Evolutionary conservation across 1,284 basidiomycete genomes (phyloP).

Genomic region (Fomitopsis schrenkii): DNA sequence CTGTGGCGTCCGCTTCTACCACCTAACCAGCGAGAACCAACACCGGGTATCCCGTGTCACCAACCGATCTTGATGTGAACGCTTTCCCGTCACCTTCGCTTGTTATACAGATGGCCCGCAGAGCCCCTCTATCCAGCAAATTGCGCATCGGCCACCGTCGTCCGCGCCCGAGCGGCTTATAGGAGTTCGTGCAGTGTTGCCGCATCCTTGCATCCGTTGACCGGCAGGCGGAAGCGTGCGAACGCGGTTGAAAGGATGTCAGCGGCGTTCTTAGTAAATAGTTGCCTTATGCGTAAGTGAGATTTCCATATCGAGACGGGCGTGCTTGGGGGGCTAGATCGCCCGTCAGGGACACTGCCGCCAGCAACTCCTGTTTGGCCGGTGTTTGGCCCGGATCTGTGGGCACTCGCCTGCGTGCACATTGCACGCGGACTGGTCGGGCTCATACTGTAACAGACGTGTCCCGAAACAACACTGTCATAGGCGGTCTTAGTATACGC

Average conservation of each 20-base stretch:
- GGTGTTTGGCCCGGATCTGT: neutral
- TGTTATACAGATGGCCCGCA: neutral
- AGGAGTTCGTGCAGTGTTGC: too few relatives aligned
- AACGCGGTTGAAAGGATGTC: neutral
- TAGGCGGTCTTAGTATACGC: neutral
- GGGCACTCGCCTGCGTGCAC: neutral
- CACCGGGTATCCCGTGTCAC: neutral
- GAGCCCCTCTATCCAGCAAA: neutral
- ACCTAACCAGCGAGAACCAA: neutral
- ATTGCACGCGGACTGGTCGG: neutral
- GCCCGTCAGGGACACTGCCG: neutral
- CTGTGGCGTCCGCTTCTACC: constrained; percentile 1
- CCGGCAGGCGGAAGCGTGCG: neutral
- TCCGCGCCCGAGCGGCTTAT: too few relatives aligned
- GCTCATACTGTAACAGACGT: neutral
- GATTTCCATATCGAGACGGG: neutral
- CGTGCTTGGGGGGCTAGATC: neutral
- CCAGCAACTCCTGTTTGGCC: neutral
- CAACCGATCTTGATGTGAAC: neutral
- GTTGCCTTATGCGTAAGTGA: neutral
- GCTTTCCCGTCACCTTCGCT: neutral
- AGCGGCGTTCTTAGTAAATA: neutral
- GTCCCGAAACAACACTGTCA: neutral
- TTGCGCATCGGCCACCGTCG: neutral
- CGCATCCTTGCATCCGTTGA: neutral